Percentiles rank a stretch among this genome's conserved stretches.
phyloP scores from a whole-genome alignment of 345 rosid genomes.

The Sonneratia alba region DNA sequence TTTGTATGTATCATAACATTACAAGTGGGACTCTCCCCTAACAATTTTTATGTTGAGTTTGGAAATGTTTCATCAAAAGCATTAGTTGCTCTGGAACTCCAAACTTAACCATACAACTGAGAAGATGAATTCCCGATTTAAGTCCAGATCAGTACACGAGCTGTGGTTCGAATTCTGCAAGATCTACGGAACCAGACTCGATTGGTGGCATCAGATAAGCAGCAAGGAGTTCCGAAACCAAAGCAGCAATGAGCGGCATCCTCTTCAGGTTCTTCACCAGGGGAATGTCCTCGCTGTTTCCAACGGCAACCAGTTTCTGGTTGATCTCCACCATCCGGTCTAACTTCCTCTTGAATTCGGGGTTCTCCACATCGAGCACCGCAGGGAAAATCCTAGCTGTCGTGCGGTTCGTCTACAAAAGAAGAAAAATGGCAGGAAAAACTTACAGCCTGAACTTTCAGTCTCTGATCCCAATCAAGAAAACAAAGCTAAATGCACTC shows the following conservation, averaged over 20 bases:
- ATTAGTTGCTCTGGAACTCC: background rate
- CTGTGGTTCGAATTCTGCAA: conserved; percentile 79
- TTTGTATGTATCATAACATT: background rate
- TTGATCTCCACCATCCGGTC: conserved; percentile 83
- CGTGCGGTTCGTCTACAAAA: conserved; percentile 78
- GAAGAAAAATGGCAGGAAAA: background rate
- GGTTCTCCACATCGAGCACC: conserved; percentile 88
- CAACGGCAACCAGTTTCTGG: conserved; percentile 54
- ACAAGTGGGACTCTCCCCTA: background rate
- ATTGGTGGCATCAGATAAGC: conserved; percentile 92
- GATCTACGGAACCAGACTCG: conserved; percentile 93
- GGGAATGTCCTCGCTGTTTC: conserved; percentile 48
- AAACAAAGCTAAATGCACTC: too few species aligned
- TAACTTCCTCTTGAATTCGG: conserved; percentile 90
- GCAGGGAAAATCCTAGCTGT: conserved; percentile 97
- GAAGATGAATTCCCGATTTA: background rate
- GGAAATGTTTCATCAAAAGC: background rate
- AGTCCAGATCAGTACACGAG: conserved; percentile 50
- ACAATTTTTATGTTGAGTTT: background rate
- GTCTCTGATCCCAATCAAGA: background rate
- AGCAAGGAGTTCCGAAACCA: conserved; percentile 76
- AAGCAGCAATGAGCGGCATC: conserved; percentile 64
- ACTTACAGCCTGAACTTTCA: background rate
- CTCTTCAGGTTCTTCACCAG: conserved; percentile 83
- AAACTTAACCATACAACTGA: background rate